phyloP scores from a whole-genome alignment of 768 basidiomycete species.

The Tremella fuciformis region DNA sequence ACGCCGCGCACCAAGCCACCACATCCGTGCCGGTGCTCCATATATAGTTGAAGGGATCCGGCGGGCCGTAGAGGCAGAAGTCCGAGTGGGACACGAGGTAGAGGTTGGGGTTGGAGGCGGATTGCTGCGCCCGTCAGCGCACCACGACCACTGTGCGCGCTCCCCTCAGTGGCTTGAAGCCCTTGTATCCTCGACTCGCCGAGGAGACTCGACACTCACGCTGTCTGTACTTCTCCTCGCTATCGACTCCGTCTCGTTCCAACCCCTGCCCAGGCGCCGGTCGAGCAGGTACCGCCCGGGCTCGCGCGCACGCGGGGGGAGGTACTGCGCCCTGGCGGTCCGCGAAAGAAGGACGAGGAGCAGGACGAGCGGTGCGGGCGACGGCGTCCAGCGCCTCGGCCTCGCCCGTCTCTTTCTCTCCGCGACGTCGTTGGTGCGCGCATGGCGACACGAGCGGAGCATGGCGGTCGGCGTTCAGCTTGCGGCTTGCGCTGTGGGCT shows the following conservation, averaged over 20 bases:
- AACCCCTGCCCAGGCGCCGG: neutral
- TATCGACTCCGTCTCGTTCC: neutral
- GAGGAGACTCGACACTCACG: neutral
- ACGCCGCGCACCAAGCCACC: conserved; percentile 38
- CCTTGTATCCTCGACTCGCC: neutral
- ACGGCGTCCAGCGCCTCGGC: no score
- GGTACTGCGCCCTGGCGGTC: neutral
- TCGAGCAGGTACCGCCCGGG: neutral
- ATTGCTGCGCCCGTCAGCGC: neutral
- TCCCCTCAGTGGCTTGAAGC: neutral
- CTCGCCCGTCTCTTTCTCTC: no score
- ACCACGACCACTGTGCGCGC: no score
- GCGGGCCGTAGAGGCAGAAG: conserved; percentile 40
- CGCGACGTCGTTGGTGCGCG: no score
- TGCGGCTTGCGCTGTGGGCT: no score
- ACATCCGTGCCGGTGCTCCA: conserved; percentile 22
- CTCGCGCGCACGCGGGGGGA: neutral
- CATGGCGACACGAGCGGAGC: no score
- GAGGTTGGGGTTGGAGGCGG: conserved; percentile 2
- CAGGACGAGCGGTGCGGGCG: neutral
- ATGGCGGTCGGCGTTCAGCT: no score
- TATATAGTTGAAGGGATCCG: conserved; percentile 22
- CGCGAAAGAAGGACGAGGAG: neutral
- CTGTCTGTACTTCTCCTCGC: neutral
- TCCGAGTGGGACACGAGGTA: conserved; percentile 16